These are phyloP conservation scores for Fusarium siculi DNA, from an alignment of 2,329 filamentous ascomycete genomes.

Conservation along the genomic window DNA sequence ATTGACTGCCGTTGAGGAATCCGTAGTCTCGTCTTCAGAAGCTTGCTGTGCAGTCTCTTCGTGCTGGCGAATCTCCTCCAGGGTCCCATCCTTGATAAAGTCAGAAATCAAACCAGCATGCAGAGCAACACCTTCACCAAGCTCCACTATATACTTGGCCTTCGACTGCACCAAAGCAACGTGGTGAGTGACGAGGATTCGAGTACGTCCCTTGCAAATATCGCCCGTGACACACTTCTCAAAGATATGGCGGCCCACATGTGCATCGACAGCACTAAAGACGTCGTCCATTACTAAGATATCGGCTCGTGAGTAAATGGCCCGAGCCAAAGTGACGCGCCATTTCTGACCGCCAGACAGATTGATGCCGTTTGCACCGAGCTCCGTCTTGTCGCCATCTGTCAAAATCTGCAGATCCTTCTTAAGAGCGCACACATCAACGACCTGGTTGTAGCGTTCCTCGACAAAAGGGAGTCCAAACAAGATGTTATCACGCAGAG, in stretches of 20 bases:
- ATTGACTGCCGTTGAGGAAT: slow-evolving; percentile 61
- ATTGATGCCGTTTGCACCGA: slow-evolving; percentile 87
- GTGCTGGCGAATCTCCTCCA: slow-evolving; percentile 67
- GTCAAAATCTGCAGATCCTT: slow-evolving; percentile 81
- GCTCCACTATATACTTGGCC: slow-evolving; percentile 78
- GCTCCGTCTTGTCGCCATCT: slow-evolving; percentile 82
- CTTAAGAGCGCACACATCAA: slow-evolving; percentile 77
- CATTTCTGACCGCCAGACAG: slow-evolving; percentile 86
- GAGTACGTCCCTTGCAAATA: slow-evolving; percentile 74
- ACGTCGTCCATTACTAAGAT: slow-evolving; percentile 85
- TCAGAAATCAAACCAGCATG: slow-evolving; percentile 73
- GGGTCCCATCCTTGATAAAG: slow-evolving; percentile 65
- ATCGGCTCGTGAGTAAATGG: slow-evolving; percentile 81
- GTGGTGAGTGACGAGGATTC: slow-evolving; percentile 85
- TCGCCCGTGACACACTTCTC: slow-evolving; percentile 79
- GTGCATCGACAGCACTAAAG: slow-evolving; percentile 84
- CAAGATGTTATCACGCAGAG: slow-evolving; percentile 80
- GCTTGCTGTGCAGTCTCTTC: slow-evolving; percentile 60
- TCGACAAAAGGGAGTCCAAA: slow-evolving; percentile 78
- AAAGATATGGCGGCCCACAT: slow-evolving; percentile 82
- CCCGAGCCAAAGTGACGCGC: slow-evolving; percentile 82
- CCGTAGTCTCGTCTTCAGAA: slow-evolving; percentile 59
- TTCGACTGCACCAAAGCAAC: slow-evolving; percentile 76
- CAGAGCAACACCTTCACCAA: slow-evolving; percentile 74
- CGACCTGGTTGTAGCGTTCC: slow-evolving; percentile 75